phyloP scores from a whole-genome alignment of 2,329 filamentous ascomycete genomes.

The Calonectria pauciramosa region DNA sequence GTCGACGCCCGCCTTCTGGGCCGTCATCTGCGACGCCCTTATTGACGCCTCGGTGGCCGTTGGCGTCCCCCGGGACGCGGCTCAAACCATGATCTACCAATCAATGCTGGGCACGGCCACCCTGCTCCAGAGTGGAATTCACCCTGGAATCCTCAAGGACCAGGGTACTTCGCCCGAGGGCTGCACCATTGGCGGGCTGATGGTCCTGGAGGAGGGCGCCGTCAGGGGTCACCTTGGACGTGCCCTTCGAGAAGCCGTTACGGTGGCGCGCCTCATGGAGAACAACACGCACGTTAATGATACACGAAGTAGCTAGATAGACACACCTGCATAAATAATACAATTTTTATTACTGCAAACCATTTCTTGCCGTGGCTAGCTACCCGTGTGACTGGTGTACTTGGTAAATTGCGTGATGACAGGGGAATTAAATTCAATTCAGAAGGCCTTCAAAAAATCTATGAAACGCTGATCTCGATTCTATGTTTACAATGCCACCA shows the following conservation, averaged over 20 bases:
- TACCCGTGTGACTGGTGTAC: background rate
- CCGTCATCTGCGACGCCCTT: slow-evolving; percentile 69
- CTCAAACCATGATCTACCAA: slow-evolving; percentile 71
- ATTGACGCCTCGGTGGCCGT: slow-evolving; percentile 73
- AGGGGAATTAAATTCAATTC: background rate
- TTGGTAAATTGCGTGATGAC: background rate
- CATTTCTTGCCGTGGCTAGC: too few relatives aligned
- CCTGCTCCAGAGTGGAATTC: slow-evolving; percentile 65
- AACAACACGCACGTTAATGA: slow-evolving; percentile 56
- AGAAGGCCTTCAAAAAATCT: slow-evolving; percentile 13
- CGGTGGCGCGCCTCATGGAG: slow-evolving; percentile 59
- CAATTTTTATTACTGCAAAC: background rate
- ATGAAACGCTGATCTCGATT: slow-evolving; percentile 36
- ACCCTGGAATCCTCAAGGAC: slow-evolving; percentile 69
- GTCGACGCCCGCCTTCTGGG: slow-evolving; percentile 72
- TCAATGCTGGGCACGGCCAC: slow-evolving; percentile 70
- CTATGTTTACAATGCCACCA: slow-evolving; percentile 46
- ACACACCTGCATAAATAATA: slow-evolving; percentile 3
- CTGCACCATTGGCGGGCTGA: slow-evolving; percentile 71
- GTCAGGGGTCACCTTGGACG: slow-evolving; percentile 60
- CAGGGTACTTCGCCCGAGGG: slow-evolving; percentile 72
- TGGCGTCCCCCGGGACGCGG: slow-evolving; percentile 68
- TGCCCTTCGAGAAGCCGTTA: slow-evolving; percentile 62
- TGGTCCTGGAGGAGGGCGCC: slow-evolving; percentile 71
- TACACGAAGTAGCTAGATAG: slow-evolving; percentile 40